A percentile compares a stretch with the other conserved stretches of the same genome.
Conservation (phyloP, 2,329 filamentous ascomycete species). For the Furcasterigmium sp. region DNA sequence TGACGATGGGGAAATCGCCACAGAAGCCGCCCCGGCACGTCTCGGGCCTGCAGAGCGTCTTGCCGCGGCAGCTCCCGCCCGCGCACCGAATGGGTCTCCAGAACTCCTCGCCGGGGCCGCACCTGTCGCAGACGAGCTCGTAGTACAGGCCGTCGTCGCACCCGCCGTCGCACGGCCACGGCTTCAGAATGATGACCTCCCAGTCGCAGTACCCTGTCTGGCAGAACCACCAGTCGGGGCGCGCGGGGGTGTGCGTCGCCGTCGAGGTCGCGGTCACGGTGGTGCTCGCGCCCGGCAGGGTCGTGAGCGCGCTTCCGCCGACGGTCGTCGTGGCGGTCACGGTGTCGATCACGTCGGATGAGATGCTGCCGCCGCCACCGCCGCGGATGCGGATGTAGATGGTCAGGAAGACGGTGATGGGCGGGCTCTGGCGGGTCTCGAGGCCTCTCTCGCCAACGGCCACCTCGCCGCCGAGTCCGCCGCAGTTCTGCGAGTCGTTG, state of each 20-base stretch:
- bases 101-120: conserved; percentile 5
- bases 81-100: conserved; percentile 8
- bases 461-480: conserved; percentile 22
- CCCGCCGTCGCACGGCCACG: not conserved
- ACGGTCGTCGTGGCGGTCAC: conserved; percentile 5
- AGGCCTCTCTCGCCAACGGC: not conserved
- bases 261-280: conserved; percentile 3
- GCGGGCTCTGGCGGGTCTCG: conserved; percentile 6
- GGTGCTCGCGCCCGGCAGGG: conserved; percentile 2
- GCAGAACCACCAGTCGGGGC: conserved; percentile 4
- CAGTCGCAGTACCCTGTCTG: not conserved
- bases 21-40: conserved; percentile 23
- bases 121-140: conserved; percentile 1
- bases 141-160: conserved; percentile 8
- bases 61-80: conserved; percentile 7
- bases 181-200: not conserved
- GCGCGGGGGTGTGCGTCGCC: not conserved
- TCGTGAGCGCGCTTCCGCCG: conserved; percentile 1
- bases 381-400: conserved; percentile 5
- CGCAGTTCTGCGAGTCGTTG: conserved; percentile 31
- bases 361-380: no score
- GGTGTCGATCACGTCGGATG: no score
- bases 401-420: conserved; percentile 6
- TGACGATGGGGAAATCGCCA: conserved; percentile 17
- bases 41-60: conserved; percentile 18